Percentiles rank a stretch among this genome's conserved stretches.
phyloP scores from a whole-genome alignment of 306 rosid genomes.

The Prunus padus region DNA sequence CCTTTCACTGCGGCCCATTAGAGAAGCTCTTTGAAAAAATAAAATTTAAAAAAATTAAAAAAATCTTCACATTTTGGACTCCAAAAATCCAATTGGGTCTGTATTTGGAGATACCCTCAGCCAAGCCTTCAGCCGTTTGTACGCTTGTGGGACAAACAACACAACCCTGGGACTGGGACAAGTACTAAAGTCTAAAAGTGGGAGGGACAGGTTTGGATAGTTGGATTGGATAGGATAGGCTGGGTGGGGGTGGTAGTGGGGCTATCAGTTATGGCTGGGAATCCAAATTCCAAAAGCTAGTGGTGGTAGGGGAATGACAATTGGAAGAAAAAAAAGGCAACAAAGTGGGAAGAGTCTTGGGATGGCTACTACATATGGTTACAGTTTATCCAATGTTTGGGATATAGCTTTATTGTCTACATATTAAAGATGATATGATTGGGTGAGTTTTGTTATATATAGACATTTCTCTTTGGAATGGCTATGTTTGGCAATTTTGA shows the following conservation, averaged over 20 bases:
- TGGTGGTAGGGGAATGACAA: background rate
- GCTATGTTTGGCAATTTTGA: background rate
- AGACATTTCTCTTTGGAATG: no score
- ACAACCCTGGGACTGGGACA: no score
- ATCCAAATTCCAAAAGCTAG: background rate
- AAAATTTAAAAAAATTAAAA: no score
- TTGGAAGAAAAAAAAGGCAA: background rate
- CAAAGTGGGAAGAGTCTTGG: background rate
- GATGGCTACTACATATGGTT: background rate
- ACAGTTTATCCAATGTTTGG: background rate
- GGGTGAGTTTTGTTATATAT: background rate
- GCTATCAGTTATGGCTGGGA: background rate
- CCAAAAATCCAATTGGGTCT: no score
- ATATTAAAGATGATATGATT: background rate
- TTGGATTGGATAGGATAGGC: background rate
- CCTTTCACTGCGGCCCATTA: no score
- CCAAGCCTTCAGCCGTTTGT: no score
- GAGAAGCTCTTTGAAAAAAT: no score
- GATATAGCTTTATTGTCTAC: background rate
- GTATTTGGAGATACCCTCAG: no score
- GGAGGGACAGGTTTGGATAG: background rate
- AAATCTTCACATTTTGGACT: no score
- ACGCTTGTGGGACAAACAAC: no score
- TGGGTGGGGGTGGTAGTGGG: background rate
- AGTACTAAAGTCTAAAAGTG: background rate